Conservation (phyloP, 2,329 filamentous ascomycete species). For the Hymenoscyphus occultus region DNA sequence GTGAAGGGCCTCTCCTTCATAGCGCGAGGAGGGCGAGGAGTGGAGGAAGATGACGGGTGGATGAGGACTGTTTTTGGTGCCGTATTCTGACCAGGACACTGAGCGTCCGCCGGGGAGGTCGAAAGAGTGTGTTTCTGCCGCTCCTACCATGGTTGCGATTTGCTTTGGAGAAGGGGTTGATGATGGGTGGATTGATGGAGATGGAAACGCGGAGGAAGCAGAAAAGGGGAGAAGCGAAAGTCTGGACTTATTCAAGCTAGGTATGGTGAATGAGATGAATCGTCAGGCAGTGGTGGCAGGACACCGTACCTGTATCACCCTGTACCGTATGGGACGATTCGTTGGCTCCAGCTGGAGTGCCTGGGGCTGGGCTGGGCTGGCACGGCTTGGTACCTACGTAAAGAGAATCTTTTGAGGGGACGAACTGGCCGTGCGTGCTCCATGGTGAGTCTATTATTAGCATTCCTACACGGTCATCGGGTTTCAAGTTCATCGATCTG, state of each 20-base stretch:
- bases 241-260: background rate
- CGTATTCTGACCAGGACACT: conserved; percentile 42
- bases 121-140: conserved; percentile 5
- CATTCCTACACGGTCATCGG: too few species aligned
- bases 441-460: too few species aligned
- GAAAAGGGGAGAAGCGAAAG: background rate
- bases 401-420: too few species aligned
- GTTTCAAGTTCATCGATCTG: too few species aligned
- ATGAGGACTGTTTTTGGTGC: conserved; percentile 20
- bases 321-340: too few species aligned
- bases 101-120: background rate
- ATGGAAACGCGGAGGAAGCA: background rate
- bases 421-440: too few species aligned
- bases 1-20: conserved; percentile 38
- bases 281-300: too few species aligned
- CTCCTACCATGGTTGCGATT: background rate
- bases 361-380: too few species aligned
- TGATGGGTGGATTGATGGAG: background rate
- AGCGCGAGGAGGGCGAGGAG: conserved; percentile 42
- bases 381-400: too few species aligned
- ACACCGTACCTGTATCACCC: too few species aligned
- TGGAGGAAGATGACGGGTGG: conserved; percentile 40
- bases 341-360: too few species aligned
- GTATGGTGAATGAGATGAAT: background rate
- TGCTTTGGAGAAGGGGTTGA: background rate